phyloP scores from a whole-genome alignment of 1,284 basidiomycete species.

The Cutaneotrichosporon cutaneum region DNA sequence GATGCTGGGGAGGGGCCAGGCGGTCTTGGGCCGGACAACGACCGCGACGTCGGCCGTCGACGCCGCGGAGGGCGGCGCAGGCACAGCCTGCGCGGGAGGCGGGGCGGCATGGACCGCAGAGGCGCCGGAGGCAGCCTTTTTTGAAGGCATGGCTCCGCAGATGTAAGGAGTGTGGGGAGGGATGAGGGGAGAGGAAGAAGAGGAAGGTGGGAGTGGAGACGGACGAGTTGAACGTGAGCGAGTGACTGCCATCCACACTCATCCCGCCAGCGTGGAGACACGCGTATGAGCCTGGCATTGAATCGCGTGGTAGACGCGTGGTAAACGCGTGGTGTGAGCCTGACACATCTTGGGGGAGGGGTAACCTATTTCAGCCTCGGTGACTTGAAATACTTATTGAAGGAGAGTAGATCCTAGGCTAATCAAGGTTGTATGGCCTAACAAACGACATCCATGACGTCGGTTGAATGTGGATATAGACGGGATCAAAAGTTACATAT shows the following conservation, averaged over 20 bases:
- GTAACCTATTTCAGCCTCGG: too few species aligned
- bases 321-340: background rate
- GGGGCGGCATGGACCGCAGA: conserved; percentile 1
- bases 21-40: conserved; percentile 27
- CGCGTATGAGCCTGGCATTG: background rate
- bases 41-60: background rate
- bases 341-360: too few species aligned
- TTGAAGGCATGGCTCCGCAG: conserved; percentile 7
- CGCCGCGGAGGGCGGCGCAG: background rate
- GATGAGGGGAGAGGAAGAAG: background rate
- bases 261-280: background rate
- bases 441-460: too few species aligned
- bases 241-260: background rate
- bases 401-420: too few species aligned
- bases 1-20: conserved; percentile 50
- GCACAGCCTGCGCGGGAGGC: conserved; percentile 1
- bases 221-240: background rate
- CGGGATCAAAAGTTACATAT: too few species aligned
- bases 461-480: too few species aligned
- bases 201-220: background rate
- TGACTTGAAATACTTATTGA: too few species aligned
- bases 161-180: background rate
- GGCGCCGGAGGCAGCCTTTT: conserved; percentile 10
- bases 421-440: too few species aligned
- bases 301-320: background rate